Evolutionary conservation across 306 rosid genomes (phyloP).

Genomic region (Trifolium subterraneum): DNA sequence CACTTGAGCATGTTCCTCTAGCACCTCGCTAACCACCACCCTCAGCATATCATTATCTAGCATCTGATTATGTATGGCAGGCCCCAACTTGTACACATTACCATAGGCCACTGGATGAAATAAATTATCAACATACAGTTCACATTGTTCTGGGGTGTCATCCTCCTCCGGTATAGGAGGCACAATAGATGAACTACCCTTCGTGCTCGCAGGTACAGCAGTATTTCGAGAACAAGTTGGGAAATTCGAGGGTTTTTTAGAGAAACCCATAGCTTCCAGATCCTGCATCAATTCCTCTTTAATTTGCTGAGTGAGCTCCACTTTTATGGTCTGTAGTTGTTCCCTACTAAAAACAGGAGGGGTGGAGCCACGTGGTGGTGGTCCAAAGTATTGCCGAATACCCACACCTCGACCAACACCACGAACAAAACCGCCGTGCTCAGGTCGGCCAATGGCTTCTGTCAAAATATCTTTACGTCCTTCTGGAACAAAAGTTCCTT

Average conservation of each 20-base stretch:
- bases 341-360: conserved; percentile 1
- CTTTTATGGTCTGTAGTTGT: background rate
- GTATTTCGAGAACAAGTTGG: background rate
- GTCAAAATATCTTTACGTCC: conserved; percentile 20
- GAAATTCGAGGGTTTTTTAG: background rate
- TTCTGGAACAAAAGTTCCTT: conserved; percentile 17
- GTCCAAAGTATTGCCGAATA: conserved; percentile 7
- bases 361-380: background rate
- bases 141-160: conserved; percentile 15
- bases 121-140: conserved; percentile 4
- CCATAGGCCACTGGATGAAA: conserved; percentile 14
- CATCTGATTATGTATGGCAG: conserved; percentile 7
- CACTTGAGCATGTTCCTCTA: conserved; percentile 1
- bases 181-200: background rate
- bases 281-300: conserved; percentile 19
- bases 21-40: background rate
- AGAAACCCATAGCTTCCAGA: background rate
- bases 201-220: background rate
- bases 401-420: conserved; percentile 21
- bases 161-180: background rate
- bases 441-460: conserved; percentile 22
- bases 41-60: conserved; percentile 11
- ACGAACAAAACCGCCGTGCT: conserved; percentile 8
- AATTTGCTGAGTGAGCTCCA: conserved; percentile 17
- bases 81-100: conserved; percentile 1